Evolutionary conservation across 2,329 filamentous ascomycete species (phyloP).

Genomic region (Ustulina deusta): DNA sequence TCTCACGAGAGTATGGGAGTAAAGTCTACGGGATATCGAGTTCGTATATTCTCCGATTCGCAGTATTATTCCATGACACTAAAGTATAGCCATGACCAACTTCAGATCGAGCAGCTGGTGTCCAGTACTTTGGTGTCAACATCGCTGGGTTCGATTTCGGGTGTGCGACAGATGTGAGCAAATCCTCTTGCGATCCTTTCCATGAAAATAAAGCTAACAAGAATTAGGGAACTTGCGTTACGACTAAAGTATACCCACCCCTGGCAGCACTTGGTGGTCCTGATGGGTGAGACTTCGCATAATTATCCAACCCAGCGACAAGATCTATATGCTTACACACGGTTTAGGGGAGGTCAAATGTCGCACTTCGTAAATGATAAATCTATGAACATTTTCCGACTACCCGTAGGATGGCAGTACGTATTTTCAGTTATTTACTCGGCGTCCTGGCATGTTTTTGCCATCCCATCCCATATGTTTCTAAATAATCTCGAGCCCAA

Average conservation of each 20-base stretch:
- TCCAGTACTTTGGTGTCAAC: conserved; percentile 44
- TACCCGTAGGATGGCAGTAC: conserved; percentile 64
- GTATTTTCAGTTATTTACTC: background rate
- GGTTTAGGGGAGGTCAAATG: conserved; percentile 60
- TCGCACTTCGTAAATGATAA: conserved; percentile 65
- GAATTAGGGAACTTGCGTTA: conserved; percentile 38
- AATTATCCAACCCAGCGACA: background rate
- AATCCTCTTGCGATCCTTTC: background rate
- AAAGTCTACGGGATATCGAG: background rate
- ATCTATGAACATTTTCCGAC: conserved; percentile 65
- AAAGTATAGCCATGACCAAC: background rate
- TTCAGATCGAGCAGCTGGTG: conserved; percentile 33
- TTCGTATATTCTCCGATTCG: background rate
- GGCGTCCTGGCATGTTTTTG: background rate
- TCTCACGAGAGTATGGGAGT: background rate
- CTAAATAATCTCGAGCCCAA: background rate
- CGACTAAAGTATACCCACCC: conserved; percentile 30
- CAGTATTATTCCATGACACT: background rate
- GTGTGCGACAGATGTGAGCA: conserved; percentile 38
- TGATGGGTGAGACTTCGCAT: conserved; percentile 35
- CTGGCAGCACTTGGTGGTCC: conserved; percentile 36
- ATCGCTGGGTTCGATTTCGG: conserved; percentile 46
- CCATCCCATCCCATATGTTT: background rate
- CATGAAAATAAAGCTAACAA: background rate
- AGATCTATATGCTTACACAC: conserved; percentile 1